Evolutionary conservation across 2,329 filamentous ascomycete species (phyloP).

Genomic region (Diaporthe destruens): DNA sequence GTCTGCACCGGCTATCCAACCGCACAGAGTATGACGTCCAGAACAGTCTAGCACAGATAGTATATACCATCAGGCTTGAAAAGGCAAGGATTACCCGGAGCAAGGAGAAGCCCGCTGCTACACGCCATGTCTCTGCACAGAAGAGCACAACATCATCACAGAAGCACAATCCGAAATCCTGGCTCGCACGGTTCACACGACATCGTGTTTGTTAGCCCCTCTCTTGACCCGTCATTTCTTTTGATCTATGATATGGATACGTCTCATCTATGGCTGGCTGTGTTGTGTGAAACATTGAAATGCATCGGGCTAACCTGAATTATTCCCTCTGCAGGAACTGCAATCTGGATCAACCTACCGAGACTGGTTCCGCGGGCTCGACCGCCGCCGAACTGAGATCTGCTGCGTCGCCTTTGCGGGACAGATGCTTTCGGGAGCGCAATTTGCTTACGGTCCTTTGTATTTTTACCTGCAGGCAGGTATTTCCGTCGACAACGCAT

Average conservation of each 20-base stretch:
- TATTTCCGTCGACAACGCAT: conserved; percentile 53
- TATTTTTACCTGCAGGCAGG: conserved; percentile 61
- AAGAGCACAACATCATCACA: conserved; percentile 16
- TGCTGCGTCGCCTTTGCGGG: conserved; percentile 56
- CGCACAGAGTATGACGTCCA: conserved; percentile 33
- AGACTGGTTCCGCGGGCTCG: conserved; percentile 62
- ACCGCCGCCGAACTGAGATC: conserved; percentile 61
- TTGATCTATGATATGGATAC: not conserved
- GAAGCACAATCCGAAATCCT: not conserved
- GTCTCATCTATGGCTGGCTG: conserved; percentile 10
- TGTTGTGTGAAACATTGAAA: conserved; percentile 9
- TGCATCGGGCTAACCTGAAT: conserved; percentile 51
- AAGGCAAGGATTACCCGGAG: conserved; percentile 36
- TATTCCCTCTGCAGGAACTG: conserved; percentile 50
- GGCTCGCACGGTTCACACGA: conserved; percentile 27
- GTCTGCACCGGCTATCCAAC: conserved; percentile 56
- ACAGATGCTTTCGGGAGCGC: conserved; percentile 56
- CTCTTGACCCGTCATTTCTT: conserved; percentile 8
- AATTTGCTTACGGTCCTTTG: conserved; percentile 52
- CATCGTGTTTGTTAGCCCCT: conserved; percentile 35
- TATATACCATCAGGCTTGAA: conserved; percentile 34
- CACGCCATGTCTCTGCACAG: conserved; percentile 19
- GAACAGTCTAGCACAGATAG: conserved; percentile 30
- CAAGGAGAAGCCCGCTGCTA: conserved; percentile 28
- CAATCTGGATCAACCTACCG: conserved; percentile 60